Percentiles rank a stretch among this genome's conserved stretches.
phyloP scores from a whole-genome alignment of 371 early-diverging fungal species.

The Thermomucor indicae-seudaticae region DNA sequence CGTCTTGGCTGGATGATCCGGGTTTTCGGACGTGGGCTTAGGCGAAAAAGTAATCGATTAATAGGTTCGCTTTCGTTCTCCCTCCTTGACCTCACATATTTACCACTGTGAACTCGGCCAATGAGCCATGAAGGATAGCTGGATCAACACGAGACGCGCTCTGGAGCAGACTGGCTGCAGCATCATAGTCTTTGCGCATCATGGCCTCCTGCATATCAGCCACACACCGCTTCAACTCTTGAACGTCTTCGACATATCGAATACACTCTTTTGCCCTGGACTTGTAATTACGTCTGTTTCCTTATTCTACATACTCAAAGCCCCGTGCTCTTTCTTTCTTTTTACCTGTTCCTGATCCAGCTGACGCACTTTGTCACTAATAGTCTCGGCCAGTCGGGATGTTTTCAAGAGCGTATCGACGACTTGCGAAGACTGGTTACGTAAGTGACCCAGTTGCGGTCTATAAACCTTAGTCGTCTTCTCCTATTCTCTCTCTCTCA shows the following conservation, averaged over 20 bases:
- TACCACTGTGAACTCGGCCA: conserved; percentile 65
- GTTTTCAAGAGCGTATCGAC: conserved; percentile 64
- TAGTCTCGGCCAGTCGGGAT: conserved; percentile 69
- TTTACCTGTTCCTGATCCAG: conserved; percentile 72
- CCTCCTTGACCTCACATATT: not conserved
- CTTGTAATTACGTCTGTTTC: conserved; percentile 17
- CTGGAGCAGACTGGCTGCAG: conserved; percentile 69
- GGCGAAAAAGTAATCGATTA: not conserved
- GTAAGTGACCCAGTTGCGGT: conserved; percentile 55
- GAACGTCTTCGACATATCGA: conserved; percentile 67
- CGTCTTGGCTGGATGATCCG: conserved; percentile 62
- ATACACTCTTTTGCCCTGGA: conserved; percentile 70
- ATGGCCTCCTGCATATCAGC: conserved; percentile 72
- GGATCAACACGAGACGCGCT: conserved; percentile 61
- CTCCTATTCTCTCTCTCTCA: not conserved
- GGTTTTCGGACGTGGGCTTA: conserved; percentile 61
- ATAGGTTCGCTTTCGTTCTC: not conserved
- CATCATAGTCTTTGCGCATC: conserved; percentile 65
- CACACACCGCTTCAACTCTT: conserved; percentile 73
- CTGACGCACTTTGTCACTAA: conserved; percentile 79
- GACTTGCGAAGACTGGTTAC: conserved; percentile 49
- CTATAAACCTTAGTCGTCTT: conserved; percentile 24
- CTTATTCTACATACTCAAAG: too few species aligned
- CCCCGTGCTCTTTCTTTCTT: too few species aligned
- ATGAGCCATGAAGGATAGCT: conserved; percentile 63